Conservation (phyloP, 345 rosid genomes). For the Microthlaspi erraticum region DNA sequence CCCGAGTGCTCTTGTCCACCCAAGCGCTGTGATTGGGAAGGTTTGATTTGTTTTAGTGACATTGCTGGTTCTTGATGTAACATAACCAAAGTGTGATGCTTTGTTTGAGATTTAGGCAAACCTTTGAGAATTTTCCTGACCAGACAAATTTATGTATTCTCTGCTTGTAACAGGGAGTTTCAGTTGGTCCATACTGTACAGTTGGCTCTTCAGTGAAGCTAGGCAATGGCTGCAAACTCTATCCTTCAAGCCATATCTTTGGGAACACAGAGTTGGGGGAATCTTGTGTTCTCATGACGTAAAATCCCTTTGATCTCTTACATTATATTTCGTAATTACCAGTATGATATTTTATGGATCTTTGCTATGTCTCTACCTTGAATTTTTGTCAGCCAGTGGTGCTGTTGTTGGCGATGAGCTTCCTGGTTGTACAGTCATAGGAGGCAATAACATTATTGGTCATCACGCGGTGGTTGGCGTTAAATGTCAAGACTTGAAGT, state of each 20-base stretch:
- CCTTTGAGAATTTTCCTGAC: neutral
- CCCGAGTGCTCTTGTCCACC: constrained; percentile 77
- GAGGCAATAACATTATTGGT: constrained; percentile 72
- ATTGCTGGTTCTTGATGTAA: constrained; percentile 7
- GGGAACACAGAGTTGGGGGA: constrained; percentile 82
- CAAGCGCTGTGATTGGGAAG: constrained; percentile 76
- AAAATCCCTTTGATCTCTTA: constrained; percentile 46
- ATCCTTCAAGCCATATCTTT: constrained; percentile 79
- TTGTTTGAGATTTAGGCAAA: constrained; percentile 27
- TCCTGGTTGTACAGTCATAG: constrained; percentile 74
- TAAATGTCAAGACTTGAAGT: constrained; percentile 94
- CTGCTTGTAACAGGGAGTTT: constrained; percentile 58
- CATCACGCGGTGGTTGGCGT: constrained; percentile 84
- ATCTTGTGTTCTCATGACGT: constrained; percentile 82
- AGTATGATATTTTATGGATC: neutral
- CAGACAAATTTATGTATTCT: neutral
- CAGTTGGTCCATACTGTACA: constrained; percentile 84
- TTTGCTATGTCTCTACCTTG: constrained; percentile 19
- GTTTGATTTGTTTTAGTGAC: constrained; percentile 43
- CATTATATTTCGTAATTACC: neutral
- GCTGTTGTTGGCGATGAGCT: constrained; percentile 91
- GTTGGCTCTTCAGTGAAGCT: constrained; percentile 80
- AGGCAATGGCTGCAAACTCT: constrained; percentile 71
- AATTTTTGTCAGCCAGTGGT: constrained; percentile 76
- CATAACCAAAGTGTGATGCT: constrained; percentile 14